phyloP scores from a whole-genome alignment of 2,329 filamentous ascomycete genomes.

The Trichoderma sp. region DNA sequence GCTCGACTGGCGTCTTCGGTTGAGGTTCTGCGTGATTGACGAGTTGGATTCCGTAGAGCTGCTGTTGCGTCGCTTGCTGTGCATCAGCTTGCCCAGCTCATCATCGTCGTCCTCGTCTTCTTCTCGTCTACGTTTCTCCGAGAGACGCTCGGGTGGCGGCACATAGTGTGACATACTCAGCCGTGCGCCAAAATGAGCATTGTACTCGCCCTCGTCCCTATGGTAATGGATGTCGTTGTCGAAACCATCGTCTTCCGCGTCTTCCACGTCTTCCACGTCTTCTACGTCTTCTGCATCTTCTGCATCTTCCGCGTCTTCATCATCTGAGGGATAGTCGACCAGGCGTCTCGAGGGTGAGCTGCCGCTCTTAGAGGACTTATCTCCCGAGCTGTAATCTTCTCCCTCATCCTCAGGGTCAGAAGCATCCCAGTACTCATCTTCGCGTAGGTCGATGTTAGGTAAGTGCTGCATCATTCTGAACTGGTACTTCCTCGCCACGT shows the following conservation, averaged over 20 bases:
- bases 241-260: conserved; percentile 52
- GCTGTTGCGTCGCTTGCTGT: conserved; percentile 60
- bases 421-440: conserved; percentile 92
- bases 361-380: conserved; percentile 53
- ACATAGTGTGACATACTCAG: conserved; percentile 25
- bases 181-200: conserved; percentile 27
- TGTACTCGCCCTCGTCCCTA: conserved; percentile 33
- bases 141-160: conserved; percentile 72
- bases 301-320: conserved; percentile 64
- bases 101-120: conserved; percentile 82
- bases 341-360: conserved; percentile 65
- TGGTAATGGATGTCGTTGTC: conserved; percentile 48
- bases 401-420: conserved; percentile 83
- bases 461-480: conserved; percentile 69
- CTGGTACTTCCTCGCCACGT: conserved; percentile 45
- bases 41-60: conserved; percentile 46
- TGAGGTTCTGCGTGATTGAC: conserved; percentile 33
- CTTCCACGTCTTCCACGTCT: too few relatives aligned
- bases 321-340: conserved; percentile 91
- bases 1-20: conserved; percentile 36
- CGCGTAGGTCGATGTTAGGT: conserved; percentile 68
- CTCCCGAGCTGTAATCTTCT: conserved; percentile 37
- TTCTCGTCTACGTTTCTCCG: conserved; percentile 86
- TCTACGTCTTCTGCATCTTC: too few relatives aligned
- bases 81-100: conserved; percentile 78